These are phyloP conservation scores for Prunus campanulata DNA, from an alignment of 306 rosid species.

Conservation along the genomic window DNA sequence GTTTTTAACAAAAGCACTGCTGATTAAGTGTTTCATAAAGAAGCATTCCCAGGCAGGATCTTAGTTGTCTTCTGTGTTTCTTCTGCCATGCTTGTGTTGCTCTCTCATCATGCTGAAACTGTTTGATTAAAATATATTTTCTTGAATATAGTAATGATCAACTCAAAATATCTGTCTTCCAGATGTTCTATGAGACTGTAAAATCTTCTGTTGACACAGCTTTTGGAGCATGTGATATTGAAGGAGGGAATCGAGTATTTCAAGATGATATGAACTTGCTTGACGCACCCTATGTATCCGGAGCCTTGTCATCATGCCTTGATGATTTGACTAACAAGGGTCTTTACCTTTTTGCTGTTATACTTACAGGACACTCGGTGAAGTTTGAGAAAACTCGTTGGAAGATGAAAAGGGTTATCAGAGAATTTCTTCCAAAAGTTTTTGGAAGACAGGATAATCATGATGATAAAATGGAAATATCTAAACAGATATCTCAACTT, in stretches of 20 bases:
- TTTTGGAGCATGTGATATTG: slow-evolving; percentile 39
- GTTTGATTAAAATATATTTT: neutral
- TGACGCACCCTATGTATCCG: slow-evolving; percentile 23
- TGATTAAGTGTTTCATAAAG: neutral
- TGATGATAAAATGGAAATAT: slow-evolving; percentile 27
- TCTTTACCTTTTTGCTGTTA: slow-evolving; percentile 51
- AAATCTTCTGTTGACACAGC: slow-evolving; percentile 52
- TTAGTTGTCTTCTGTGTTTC: neutral
- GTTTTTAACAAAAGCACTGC: neutral
- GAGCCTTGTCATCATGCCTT: slow-evolving; percentile 41
- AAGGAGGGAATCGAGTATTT: slow-evolving; percentile 28
- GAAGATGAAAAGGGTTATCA: slow-evolving; percentile 55
- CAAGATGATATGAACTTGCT: slow-evolving; percentile 32
- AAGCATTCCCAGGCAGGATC: neutral
- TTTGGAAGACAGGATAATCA: slow-evolving; percentile 24
- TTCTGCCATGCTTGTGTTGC: neutral
- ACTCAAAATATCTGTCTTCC: slow-evolving; percentile 19
- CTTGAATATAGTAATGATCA: neutral
- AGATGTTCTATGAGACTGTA: slow-evolving; percentile 69
- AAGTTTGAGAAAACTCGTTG: slow-evolving; percentile 56
- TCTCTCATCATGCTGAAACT: neutral
- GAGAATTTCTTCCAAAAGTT: slow-evolving; percentile 41
- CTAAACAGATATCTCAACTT: slow-evolving; percentile 41
- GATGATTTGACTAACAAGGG: slow-evolving; percentile 68
- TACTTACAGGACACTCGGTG: slow-evolving; percentile 41